Base-by-base conservation (phyloP, 1,284 basidiomycete genomes). In the Fistulina hepatica region DNA sequence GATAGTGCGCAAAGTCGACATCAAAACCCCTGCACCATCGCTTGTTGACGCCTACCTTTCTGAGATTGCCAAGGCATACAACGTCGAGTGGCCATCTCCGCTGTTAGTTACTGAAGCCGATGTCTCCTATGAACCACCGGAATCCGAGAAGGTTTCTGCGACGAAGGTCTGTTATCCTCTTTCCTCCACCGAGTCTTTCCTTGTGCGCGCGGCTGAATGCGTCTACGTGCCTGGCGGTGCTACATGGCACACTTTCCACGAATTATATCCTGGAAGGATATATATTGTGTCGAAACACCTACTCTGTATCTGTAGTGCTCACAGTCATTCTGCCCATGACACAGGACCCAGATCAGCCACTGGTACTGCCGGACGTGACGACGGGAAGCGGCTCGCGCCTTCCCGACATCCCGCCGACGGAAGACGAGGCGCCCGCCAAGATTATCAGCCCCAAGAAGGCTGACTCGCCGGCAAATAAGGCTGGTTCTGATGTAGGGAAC, bases 11-110 rank as follows among this genome's bases (percentile, higher is more conserved):
- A 94, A 94, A 56, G 60, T 93, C 9, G 55, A 65, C 5, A 59
- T 82, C 23, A 69, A 69, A 39, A 82, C 82, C 3, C 91, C 92
- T 1, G 66, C 79, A 1, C 12, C 64, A 2, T 75, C 78, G 27
- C 68, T 94, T 6, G 88, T 97, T 8, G 82, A 94, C 51, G 79
- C 75, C n/a, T 93, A 93, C 57, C 65, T 93, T 10, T 59, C 63
- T 28, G 91, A 94, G 58, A 94, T 95, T 44, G 83, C 89, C 1
- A 85, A 78, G 54, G 89, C 81, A 2, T 95, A 94, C 51, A 72
- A 75, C 2, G 69, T 92, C n/a, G 58, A 69, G 33, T 93, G 84
- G 81, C 53, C 63, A 2, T 62, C 76, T 20, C 55, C 60, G 37
- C 46, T 43, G 13, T 3, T 13, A 3, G 28, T 16, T 9, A n/a